Evolutionary conservation across 495 filamentous ascomycete species (phyloP).

Genomic region (Penicillium dipodomyicola): DNA sequence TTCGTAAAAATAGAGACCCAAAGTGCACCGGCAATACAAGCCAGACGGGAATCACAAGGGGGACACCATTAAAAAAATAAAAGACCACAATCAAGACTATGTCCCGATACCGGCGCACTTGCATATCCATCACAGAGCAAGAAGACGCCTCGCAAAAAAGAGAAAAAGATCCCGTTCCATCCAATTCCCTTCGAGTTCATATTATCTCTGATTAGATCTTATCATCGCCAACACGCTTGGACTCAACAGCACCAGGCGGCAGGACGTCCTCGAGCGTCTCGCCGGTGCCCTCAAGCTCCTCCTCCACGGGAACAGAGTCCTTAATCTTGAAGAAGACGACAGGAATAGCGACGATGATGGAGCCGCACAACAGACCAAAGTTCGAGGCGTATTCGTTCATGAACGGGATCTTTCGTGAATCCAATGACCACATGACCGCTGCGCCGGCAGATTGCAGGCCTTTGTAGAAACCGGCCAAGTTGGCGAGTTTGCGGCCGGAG

Average conservation of each 20-base stretch:
- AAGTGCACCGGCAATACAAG: background rate
- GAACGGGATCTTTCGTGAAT: constrained; percentile 59
- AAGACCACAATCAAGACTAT: background rate
- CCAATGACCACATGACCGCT: constrained; percentile 77
- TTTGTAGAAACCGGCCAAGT: constrained; percentile 91
- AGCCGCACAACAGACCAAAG: constrained; percentile 67
- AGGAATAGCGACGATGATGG: constrained; percentile 66
- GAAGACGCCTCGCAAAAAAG: background rate
- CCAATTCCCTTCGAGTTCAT: background rate
- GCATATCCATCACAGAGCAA: background rate
- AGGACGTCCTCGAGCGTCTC: constrained; percentile 70
- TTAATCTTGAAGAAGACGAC: constrained; percentile 70
- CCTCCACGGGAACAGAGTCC: constrained; percentile 66
- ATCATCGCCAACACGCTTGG: constrained; percentile 12
- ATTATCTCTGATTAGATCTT: constrained; percentile 11
- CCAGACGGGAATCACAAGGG: background rate
- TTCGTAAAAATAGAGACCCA: background rate
- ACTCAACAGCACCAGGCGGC: constrained; percentile 18
- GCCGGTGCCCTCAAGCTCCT: constrained; percentile 72
- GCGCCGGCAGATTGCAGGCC: constrained; percentile 84
- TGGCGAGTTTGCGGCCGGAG: constrained; percentile 84
- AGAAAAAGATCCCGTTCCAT: background rate
- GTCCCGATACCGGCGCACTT: background rate
- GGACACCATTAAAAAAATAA: background rate
- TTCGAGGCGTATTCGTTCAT: constrained; percentile 50